Evolutionary conservation across 352 stramenopile genomes (phyloP).

Genomic region (Phytophthora vignae): DNA sequence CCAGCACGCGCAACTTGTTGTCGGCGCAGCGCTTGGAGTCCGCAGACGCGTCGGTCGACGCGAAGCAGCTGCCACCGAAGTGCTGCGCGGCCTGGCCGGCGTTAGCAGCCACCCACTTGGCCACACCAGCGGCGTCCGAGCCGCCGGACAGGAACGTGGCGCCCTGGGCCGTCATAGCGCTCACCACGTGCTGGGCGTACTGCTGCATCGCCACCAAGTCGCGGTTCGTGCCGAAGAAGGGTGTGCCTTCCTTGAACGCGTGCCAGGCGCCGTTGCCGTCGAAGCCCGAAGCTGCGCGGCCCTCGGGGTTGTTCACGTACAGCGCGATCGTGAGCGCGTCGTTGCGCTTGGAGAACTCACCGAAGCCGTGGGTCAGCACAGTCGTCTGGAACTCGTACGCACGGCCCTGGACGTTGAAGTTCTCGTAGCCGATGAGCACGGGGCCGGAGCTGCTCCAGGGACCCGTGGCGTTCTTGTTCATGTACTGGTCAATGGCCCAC

Average conservation of each 20-base stretch:
- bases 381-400: conserved; percentile 75
- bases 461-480: conserved; percentile 48
- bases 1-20: conserved; percentile 63
- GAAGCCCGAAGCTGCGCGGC: conserved; percentile 58
- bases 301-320: conserved; percentile 73
- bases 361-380: conserved; percentile 54
- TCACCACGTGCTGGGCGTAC: conserved; percentile 54
- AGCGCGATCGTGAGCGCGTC: conserved; percentile 55
- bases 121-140: conserved; percentile 37
- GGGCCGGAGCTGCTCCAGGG: conserved; percentile 54
- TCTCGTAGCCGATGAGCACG: conserved; percentile 70
- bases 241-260: conserved; percentile 43
- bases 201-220: conserved; percentile 68
- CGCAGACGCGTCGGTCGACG: conserved; percentile 47
- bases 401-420: conserved; percentile 57
- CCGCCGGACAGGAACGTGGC: conserved; percentile 57
- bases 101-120: conserved; percentile 53
- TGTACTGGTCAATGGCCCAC: conserved; percentile 63
- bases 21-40: conserved; percentile 67
- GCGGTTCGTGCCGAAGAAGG: conserved; percentile 53
- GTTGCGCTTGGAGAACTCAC: conserved; percentile 32
- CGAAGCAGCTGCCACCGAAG: conserved; percentile 78
- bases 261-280: conserved; percentile 47
- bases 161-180: conserved; percentile 44
- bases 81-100: conserved; percentile 51